Evolutionary conservation across 768 basidiomycete genomes (phyloP), one percentile per base, ranked within the genome.

Genomic region (Phanerochaete carnosa): DNA sequence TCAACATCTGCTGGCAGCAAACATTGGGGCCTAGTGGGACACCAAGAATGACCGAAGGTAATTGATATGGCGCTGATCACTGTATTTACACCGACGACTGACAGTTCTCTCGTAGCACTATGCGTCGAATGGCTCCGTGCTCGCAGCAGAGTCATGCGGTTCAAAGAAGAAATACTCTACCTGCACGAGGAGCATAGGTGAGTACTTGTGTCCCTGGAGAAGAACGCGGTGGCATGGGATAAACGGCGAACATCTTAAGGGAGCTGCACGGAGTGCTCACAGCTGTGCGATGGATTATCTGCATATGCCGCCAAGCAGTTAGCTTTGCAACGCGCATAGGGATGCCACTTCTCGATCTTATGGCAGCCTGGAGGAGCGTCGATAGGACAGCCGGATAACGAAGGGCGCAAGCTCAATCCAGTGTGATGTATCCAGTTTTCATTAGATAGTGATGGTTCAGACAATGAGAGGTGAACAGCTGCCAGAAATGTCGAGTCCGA

Each of bases 271-370:
- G 13, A 5, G 7, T 6, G 45, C 8, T 8, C 9, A 57, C 29
- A 43, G 19, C 8, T 12, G 13, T 35, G 12, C 35, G 3, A 3
- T 16, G 19, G 46, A 50, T 22, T 45, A 47, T n/a, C n/a, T n/a
- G 57, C 57, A 26, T 58, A 58, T 50, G 30, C 57, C 3, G 30
- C 15, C 15, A 22, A 35, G 35, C 57, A 58, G 29, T 12, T 47
- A 8, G n/a, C 3, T 28, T n/a, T n/a, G n/a, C n/a, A n/a, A n/a
- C n/a, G n/a, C n/a, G n/a, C n/a, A n/a, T n/a, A n/a, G n/a, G n/a
- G n/a, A n/a, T n/a, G n/a, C n/a, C n/a, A n/a, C n/a, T n/a, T n/a
- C n/a, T n/a, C n/a, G n/a, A n/a, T n/a, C n/a, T n/a, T n/a, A n/a
- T n/a, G n/a, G n/a, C n/a, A n/a, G n/a, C n/a, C n/a, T n/a, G n/a